Conservation (phyloP, 2,329 filamentous ascomycete genomes). For the Colletotrichum horii region DNA sequence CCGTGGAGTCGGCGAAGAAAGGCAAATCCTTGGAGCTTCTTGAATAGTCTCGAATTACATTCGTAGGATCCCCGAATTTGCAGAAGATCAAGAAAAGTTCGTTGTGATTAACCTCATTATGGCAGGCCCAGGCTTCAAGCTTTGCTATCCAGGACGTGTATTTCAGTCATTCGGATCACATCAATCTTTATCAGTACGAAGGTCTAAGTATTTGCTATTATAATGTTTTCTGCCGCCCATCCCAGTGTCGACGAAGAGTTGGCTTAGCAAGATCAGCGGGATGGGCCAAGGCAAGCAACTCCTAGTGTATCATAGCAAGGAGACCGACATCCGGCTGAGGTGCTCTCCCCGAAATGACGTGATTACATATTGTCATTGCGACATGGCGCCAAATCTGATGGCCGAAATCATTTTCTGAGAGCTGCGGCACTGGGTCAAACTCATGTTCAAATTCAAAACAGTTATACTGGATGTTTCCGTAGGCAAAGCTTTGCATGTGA, state of each 20-base stretch:
- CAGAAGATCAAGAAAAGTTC: background rate
- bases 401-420: too few relatives aligned
- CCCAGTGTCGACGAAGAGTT: background rate
- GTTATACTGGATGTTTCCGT: background rate
- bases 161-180: background rate
- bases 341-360: background rate
- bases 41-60: background rate
- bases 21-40: background rate
- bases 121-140: background rate
- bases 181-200: too few relatives aligned
- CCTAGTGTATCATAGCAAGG: background rate
- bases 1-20: background rate
- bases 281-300: background rate
- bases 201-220: too few relatives aligned
- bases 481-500: background rate
- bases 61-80: background rate
- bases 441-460: background rate
- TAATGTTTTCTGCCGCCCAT: too few relatives aligned
- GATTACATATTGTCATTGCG: background rate
- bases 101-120: background rate
- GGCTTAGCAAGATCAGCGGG: background rate
- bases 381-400: background rate
- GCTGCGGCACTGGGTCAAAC: background rate
- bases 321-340: fast-evolving
- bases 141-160: background rate